Percentiles rank a stretch among this genome's conserved stretches.
These are phyloP conservation scores for Lophiotrema nucula DNA, from an alignment of 495 filamentous ascomycete species.

Conservation along the genomic window DNA sequence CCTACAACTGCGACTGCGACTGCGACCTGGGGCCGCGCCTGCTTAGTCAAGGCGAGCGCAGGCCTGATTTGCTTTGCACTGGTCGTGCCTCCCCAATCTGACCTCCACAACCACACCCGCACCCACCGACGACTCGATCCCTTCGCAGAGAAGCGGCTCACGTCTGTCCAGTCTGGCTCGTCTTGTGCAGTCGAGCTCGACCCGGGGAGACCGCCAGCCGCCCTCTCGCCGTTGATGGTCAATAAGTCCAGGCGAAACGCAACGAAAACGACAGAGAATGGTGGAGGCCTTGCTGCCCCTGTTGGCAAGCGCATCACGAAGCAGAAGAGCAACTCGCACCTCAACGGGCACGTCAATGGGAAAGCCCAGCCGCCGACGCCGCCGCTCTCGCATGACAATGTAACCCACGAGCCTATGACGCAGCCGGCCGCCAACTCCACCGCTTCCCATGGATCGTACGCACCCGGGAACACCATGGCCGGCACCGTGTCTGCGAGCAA, in stretches of 20 bases:
- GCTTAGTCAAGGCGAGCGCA: no score
- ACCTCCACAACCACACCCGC: constrained; percentile 10
- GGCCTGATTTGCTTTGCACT: no score
- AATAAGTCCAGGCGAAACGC: constrained; percentile 56
- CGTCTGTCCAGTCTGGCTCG: constrained; percentile 46
- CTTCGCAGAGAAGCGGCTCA: constrained; percentile 24
- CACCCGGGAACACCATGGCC: constrained; percentile 10
- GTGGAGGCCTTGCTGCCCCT: constrained; percentile 75
- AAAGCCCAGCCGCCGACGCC: constrained; percentile 47
- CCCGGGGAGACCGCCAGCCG: constrained; percentile 23
- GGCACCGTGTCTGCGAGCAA: constrained; percentile 6
- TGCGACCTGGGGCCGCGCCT: no score
- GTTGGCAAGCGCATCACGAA: constrained; percentile 77
- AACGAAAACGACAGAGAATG: constrained; percentile 78
- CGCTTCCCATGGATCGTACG: constrained; percentile 15
- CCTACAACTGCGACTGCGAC: no score
- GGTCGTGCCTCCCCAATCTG: no score
- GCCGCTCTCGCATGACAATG: constrained; percentile 34
- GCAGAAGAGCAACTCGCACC: constrained; percentile 62
- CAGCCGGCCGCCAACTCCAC: constrained; percentile 24
- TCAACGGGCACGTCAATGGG: constrained; percentile 58
- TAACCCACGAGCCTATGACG: constrained; percentile 30
- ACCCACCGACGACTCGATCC: constrained; percentile 19
- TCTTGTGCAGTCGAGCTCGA: constrained; percentile 32
- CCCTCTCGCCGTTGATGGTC: constrained; percentile 56